These are phyloP conservation scores for Sungouiozyma ichnusensis DNA, from an alignment of 805 yeast genomes.

Conservation along the genomic window DNA sequence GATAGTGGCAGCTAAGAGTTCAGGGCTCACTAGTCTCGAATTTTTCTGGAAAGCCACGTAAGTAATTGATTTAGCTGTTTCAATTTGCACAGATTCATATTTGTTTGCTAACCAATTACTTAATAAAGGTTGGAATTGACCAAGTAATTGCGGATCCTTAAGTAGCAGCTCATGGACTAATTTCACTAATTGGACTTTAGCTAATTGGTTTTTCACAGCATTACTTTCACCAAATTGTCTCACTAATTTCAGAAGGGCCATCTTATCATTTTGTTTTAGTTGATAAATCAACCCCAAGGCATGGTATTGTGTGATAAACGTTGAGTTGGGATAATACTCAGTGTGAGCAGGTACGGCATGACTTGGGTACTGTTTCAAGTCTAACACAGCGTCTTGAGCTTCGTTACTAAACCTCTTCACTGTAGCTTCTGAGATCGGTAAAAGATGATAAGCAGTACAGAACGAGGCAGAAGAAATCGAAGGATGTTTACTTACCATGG, in stretches of 20 bases:
- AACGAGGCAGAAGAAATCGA: conserved; percentile 88
- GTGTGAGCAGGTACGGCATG: conserved; percentile 15
- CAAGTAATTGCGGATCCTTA: conserved; percentile 57
- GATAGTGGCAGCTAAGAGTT: conserved; percentile 61
- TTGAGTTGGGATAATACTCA: conserved; percentile 52
- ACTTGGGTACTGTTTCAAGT: conserved; percentile 27
- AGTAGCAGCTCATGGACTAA: conserved; percentile 60
- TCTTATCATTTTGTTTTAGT: conserved; percentile 80
- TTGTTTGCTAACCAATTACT: conserved; percentile 65
- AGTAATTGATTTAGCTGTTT: conserved; percentile 60
- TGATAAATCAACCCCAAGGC: conserved; percentile 86
- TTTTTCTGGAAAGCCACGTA: conserved; percentile 37
- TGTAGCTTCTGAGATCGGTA: conserved; percentile 83
- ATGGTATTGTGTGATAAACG: conserved; percentile 86
- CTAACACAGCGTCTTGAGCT: conserved; percentile 76
- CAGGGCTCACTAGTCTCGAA: conserved; percentile 46
- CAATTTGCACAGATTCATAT: conserved; percentile 83
- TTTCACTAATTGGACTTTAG: conserved; percentile 76
- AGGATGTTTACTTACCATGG: conserved; percentile 85
- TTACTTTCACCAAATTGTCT: conserved; percentile 59
- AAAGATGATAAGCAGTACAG: conserved; percentile 78
- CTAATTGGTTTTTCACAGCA: conserved; percentile 66
- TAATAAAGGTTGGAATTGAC: conserved; percentile 41
- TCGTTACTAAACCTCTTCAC: conserved; percentile 92
- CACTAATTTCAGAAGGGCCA: conserved; percentile 86